Evolutionary conservation across 768 basidiomycete genomes (phyloP).

Genomic region (Amanita muscaria): DNA sequence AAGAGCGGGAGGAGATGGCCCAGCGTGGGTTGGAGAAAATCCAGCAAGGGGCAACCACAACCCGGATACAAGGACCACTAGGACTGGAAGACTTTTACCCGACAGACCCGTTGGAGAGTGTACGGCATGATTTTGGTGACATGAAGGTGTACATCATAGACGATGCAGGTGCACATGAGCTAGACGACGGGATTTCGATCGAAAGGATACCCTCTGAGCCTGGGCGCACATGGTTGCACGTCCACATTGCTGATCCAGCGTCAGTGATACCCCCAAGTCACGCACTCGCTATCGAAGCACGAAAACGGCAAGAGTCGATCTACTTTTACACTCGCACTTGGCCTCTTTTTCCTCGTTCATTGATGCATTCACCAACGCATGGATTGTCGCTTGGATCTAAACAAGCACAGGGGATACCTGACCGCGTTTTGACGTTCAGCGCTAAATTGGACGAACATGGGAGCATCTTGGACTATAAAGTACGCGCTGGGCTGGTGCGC

Average conservation of each 20-base stretch:
- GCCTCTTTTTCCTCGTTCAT: conserved; percentile 63
- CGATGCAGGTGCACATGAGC: conserved; percentile 66
- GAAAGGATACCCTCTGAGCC: conserved; percentile 57
- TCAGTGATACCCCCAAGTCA: conserved; percentile 66
- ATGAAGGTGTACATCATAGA: conserved; percentile 84
- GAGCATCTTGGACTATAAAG: conserved; percentile 57
- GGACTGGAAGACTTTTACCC: conserved; percentile 59
- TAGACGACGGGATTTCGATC: conserved; percentile 90
- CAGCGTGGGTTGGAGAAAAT: conserved; percentile 17
- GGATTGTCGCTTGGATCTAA: conserved; percentile 34
- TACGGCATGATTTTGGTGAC: conserved; percentile 83
- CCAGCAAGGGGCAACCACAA: not conserved
- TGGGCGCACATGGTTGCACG: conserved; percentile 68
- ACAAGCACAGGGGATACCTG: conserved; percentile 25
- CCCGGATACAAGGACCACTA: conserved; percentile 21
- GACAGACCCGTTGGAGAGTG: conserved; percentile 52
- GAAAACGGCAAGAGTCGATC: conserved; percentile 35
- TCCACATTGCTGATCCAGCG: conserved; percentile 92
- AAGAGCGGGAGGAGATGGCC: conserved; percentile 20
- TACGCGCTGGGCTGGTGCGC: conserved; percentile 65
- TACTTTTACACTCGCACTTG: conserved; percentile 61
- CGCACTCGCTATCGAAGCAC: conserved; percentile 49
- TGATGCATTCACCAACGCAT: conserved; percentile 35
- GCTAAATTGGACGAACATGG: conserved; percentile 53
- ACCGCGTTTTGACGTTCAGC: conserved; percentile 76